These are phyloP conservation scores for Exophiala bonariae DNA, from an alignment of 2,329 filamentous ascomycete genomes.

Conservation along the genomic window DNA sequence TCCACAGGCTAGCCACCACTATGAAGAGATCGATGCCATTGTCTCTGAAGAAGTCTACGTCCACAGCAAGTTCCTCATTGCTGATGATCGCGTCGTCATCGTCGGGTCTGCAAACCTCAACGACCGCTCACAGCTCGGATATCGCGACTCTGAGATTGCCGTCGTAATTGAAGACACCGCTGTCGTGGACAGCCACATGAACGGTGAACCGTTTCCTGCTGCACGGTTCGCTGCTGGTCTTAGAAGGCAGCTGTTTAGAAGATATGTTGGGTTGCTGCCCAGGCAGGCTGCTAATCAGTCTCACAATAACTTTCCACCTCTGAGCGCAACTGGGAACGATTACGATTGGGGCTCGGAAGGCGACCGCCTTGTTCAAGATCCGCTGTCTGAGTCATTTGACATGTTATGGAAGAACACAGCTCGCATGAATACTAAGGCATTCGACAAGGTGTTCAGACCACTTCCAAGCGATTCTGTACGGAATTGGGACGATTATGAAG, in stretches of 20 bases:
- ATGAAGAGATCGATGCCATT: conserved; percentile 61
- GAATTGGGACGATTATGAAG: conserved; percentile 65
- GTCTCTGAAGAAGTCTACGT: conserved; percentile 65
- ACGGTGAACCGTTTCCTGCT: conserved; percentile 73
- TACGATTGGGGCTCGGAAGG: conserved; percentile 54
- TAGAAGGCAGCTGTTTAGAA: conserved; percentile 80
- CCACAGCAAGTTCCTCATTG: conserved; percentile 66
- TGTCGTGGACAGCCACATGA: conserved; percentile 70
- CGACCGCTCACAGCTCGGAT: conserved; percentile 81
- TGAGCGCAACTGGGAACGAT: conserved; percentile 55
- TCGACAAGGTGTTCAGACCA: too few species aligned
- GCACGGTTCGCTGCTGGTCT: conserved; percentile 81
- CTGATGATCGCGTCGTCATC: conserved; percentile 80
- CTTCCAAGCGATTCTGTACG: conserved; percentile 61
- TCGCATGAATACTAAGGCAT: too few species aligned
- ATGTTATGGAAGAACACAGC: too few species aligned
- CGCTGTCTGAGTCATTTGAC: conserved; percentile 55
- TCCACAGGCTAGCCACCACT: conserved; percentile 56
- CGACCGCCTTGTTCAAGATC: conserved; percentile 56
- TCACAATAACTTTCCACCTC: conserved; percentile 58
- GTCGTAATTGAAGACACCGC: conserved; percentile 86
- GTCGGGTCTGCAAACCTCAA: conserved; percentile 93
- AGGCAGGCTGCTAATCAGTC: conserved; percentile 67
- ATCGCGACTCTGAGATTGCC: conserved; percentile 87
- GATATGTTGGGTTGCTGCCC: conserved; percentile 80